A percentile compares a stretch with the other conserved stretches of the same genome.
phyloP scores from a whole-genome alignment of 2,329 filamentous ascomycete species.

The Aureobasidium sp. region DNA sequence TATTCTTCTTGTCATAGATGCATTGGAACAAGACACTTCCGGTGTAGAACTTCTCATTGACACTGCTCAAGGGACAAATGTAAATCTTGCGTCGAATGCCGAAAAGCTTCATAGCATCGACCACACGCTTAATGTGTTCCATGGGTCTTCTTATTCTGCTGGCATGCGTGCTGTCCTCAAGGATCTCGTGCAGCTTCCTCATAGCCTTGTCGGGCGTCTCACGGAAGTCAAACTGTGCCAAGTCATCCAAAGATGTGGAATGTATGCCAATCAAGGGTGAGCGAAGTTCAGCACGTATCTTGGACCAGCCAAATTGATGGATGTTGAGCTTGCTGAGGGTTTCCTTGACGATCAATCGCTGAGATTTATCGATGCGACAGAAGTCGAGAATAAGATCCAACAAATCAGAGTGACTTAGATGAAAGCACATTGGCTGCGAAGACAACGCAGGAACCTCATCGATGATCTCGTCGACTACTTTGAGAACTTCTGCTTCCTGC shows the following conservation, averaged over 20 bases:
- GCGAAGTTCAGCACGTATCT: slow-evolving; percentile 72
- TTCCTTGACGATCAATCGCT: slow-evolving; percentile 67
- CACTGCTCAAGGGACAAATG: slow-evolving; percentile 73
- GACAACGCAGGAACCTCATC: slow-evolving; percentile 65
- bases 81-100: slow-evolving; percentile 71
- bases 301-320: slow-evolving; percentile 69
- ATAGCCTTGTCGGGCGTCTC: slow-evolving; percentile 67
- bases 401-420: slow-evolving; percentile 81
- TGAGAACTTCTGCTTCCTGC: slow-evolving; percentile 89
- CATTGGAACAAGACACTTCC: slow-evolving; percentile 86
- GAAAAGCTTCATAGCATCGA: slow-evolving; percentile 67
- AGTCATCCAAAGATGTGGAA: slow-evolving; percentile 81
- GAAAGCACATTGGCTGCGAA: slow-evolving; percentile 70
- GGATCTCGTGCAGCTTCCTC: slow-evolving; percentile 48
- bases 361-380: slow-evolving; percentile 64
- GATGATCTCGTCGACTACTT: slow-evolving; percentile 87
- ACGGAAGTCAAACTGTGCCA: slow-evolving; percentile 84
- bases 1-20: slow-evolving; percentile 71
- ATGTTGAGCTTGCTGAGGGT: slow-evolving; percentile 82
- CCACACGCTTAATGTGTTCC: slow-evolving; percentile 67
- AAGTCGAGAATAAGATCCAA: slow-evolving; percentile 83
- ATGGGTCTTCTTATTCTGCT: slow-evolving; percentile 31
- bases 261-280: slow-evolving; percentile 74
- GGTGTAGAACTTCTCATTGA: slow-evolving; percentile 85
- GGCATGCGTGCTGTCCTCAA: slow-evolving; percentile 33